Percentiles rank a stretch among this genome's conserved stretches.
phyloP scores from a whole-genome alignment of 2,329 filamentous ascomycete genomes.

The Pseudocercospora ulei region DNA sequence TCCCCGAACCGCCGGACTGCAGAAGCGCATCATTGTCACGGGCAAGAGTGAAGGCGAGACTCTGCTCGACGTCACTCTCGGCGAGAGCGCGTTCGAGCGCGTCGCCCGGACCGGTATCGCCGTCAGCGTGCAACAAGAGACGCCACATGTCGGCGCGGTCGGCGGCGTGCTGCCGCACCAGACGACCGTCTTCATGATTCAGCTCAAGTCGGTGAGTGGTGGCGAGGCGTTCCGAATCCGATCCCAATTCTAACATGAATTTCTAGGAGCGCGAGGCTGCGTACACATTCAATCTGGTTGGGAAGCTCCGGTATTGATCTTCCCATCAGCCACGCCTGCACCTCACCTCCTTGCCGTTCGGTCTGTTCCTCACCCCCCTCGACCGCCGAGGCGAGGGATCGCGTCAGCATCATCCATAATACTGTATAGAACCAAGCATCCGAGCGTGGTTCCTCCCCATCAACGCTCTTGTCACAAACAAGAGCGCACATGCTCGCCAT shows the following conservation, averaged over 20 bases:
- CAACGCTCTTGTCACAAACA: too few species aligned
- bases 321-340: too few species aligned
- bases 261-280: constrained; percentile 42
- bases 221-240: too few species aligned
- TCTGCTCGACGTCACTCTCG: constrained; percentile 73
- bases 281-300: constrained; percentile 43
- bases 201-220: constrained; percentile 37
- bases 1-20: constrained; percentile 45
- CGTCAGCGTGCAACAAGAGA: constrained; percentile 70
- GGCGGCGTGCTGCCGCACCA: constrained; percentile 50
- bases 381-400: too few species aligned
- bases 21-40: constrained; percentile 76
- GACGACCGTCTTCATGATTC: constrained; percentile 55
- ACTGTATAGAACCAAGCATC: constrained; percentile 3
- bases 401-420: too few species aligned
- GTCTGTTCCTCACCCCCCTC: too few species aligned
- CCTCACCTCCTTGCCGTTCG: too few species aligned
- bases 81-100: constrained; percentile 72
- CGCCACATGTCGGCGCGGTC: constrained; percentile 43
- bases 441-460: too few species aligned
- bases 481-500: too few species aligned
- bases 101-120: constrained; percentile 80
- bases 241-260: constrained; percentile 12
- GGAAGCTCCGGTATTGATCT: constrained; percentile 42
- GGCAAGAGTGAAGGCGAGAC: constrained; percentile 59